Percentiles rank a stretch among this genome's conserved stretches.
Conservation (phyloP, 1,139 yeast species). For the Pichia sp. region DNA sequence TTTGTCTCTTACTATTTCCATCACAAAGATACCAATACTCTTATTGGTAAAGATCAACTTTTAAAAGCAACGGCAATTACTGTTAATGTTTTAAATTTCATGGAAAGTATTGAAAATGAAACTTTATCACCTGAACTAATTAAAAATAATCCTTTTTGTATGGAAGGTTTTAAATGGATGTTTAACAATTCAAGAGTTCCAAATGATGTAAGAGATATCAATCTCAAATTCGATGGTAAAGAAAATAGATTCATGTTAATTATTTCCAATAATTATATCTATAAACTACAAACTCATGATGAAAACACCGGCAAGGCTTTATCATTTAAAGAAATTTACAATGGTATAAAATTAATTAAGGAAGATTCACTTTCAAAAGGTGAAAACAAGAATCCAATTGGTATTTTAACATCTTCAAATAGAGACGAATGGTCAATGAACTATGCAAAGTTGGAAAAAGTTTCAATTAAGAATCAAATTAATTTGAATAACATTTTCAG, state of each 20-base stretch:
- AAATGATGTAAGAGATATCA: conserved; percentile 50
- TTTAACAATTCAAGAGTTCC: conserved; percentile 87
- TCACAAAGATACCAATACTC: conserved; percentile 59
- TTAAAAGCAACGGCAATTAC: conserved; percentile 66
- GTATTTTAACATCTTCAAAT: conserved; percentile 76
- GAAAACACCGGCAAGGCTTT: conserved; percentile 44
- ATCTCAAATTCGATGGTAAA: conserved; percentile 40
- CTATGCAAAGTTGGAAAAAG: conserved; percentile 48
- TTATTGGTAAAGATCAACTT: conserved; percentile 63
- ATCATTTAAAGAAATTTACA: conserved; percentile 56
- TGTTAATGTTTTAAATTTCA: conserved; percentile 49
- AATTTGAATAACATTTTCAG: conserved; percentile 67
- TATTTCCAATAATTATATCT: conserved; percentile 71
- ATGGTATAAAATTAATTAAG: conserved; percentile 54
- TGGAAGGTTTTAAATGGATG: conserved; percentile 90
- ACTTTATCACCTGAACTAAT: conserved; percentile 71
- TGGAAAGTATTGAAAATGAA: conserved; percentile 50
- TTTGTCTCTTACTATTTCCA: conserved; percentile 86
- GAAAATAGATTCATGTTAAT: conserved; percentile 71
- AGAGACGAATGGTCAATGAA: conserved; percentile 75
- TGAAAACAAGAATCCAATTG: conserved; percentile 46
- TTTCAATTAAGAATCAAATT: conserved; percentile 37
- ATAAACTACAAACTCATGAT: conserved; percentile 67
- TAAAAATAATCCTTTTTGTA: conserved; percentile 78
- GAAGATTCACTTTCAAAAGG: conserved; percentile 38